Conservation (phyloP, 352 stramenopile genomes). For the Phytopythium boreale region DNA sequence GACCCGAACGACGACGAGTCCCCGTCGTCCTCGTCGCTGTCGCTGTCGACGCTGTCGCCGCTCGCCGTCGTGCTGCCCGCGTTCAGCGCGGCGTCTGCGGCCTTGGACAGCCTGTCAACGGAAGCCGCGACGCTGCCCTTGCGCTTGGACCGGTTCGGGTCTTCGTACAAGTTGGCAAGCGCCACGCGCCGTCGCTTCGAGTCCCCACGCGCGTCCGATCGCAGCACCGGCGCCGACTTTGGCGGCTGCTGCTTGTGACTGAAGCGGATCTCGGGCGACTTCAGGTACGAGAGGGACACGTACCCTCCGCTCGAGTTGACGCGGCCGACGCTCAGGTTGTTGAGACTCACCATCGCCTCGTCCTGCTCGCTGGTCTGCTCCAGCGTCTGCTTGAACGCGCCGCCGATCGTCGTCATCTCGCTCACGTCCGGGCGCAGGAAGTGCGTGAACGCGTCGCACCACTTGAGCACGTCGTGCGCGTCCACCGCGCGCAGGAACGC, state of each 20-base stretch:
- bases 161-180: slow-evolving; percentile 31
- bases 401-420: slow-evolving; percentile 35
- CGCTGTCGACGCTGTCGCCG: slow-evolving; percentile 25
- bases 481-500: slow-evolving; percentile 61
- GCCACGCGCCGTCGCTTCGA: slow-evolving; percentile 56
- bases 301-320: slow-evolving; percentile 56
- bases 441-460: slow-evolving; percentile 46
- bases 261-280: slow-evolving; percentile 77
- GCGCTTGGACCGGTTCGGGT: slow-evolving; percentile 22
- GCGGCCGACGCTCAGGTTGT: slow-evolving; percentile 18
- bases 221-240: slow-evolving; percentile 6
- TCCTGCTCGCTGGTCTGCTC: slow-evolving; percentile 21
- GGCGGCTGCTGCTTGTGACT: slow-evolving; percentile 34
- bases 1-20: slow-evolving; percentile 8
- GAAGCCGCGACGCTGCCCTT: slow-evolving; percentile 7
- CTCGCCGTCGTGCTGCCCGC: slow-evolving; percentile 6
- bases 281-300: slow-evolving; percentile 69
- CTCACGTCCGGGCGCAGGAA: slow-evolving; percentile 66
- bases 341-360: slow-evolving; percentile 18
- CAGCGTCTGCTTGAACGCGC: slow-evolving; percentile 17
- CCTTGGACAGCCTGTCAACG: slow-evolving; percentile 8
- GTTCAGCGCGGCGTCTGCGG: slow-evolving; percentile 14
- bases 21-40: slow-evolving; percentile 24
- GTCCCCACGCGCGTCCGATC: slow-evolving; percentile 41
- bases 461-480: slow-evolving; percentile 51